Conservation (phyloP, 352 stramenopile species). For the Pythium sukuiense region DNA sequence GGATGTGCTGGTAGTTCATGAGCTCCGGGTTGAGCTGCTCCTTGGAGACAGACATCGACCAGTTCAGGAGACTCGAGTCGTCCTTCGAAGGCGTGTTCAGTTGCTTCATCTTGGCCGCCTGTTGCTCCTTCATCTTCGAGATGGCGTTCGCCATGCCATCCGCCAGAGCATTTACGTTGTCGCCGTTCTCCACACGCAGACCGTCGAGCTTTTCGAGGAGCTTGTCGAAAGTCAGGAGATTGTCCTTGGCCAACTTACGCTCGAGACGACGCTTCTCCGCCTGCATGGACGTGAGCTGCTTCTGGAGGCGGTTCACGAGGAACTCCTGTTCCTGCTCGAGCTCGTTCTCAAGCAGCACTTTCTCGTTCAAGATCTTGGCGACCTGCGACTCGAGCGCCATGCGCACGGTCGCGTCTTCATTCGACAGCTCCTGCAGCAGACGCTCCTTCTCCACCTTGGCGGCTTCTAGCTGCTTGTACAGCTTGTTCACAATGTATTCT, state of each 20-base stretch:
- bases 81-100: constrained; percentile 58
- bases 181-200: constrained; percentile 50
- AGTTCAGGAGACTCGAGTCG: constrained; percentile 54
- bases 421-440: constrained; percentile 61
- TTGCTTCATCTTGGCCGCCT: constrained; percentile 51
- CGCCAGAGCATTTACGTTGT: constrained; percentile 62
- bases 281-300: constrained; percentile 70
- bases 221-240: constrained; percentile 64
- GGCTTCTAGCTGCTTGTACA: constrained; percentile 81
- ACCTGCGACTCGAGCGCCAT: constrained; percentile 77
- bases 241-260: constrained; percentile 74
- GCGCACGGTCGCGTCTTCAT: constrained; percentile 63
- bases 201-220: constrained; percentile 63
- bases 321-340: constrained; percentile 89
- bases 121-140: constrained; percentile 29
- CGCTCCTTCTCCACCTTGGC: constrained; percentile 70
- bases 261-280: constrained; percentile 73
- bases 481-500: constrained; percentile 92
- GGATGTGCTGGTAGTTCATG: constrained; percentile 70
- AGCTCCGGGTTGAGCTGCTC: constrained; percentile 48
- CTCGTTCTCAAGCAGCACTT: constrained; percentile 85
- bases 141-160: constrained; percentile 51
- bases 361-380: constrained; percentile 80
- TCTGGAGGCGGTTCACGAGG: constrained; percentile 84
- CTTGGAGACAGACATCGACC: constrained; percentile 35